These are phyloP conservation scores for Fusarium tuaranense DNA, from an alignment of 2,329 filamentous ascomycete genomes.

Conservation along the genomic window DNA sequence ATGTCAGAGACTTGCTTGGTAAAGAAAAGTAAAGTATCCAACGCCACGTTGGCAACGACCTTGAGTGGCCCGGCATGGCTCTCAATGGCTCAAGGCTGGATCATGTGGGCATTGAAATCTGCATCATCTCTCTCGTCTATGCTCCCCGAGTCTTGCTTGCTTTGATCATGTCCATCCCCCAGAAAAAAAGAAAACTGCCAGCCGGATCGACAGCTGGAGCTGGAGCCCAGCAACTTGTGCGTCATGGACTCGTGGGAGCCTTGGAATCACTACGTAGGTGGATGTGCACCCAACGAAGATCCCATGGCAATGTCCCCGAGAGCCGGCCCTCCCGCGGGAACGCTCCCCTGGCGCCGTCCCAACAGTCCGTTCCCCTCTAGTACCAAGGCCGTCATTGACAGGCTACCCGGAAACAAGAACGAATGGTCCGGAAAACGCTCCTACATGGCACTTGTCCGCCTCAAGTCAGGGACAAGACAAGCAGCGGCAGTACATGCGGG, in stretches of 20 bases:
- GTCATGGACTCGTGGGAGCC: constrained; percentile 13
- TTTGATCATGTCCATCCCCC: neutral
- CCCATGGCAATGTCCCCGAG: constrained; percentile 14
- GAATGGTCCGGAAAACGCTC: constrained; percentile 32
- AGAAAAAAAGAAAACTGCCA: neutral
- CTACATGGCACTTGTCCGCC: constrained; percentile 22
- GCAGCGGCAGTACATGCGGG: constrained; percentile 19
- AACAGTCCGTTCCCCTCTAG: constrained; percentile 23
- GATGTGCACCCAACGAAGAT: neutral
- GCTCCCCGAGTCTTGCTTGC: neutral
- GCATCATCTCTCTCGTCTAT: constrained; percentile 1
- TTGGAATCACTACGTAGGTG: constrained; percentile 8
- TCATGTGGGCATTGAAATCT: neutral
- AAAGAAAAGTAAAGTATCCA: neutral
- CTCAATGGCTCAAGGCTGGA: constrained; percentile 16
- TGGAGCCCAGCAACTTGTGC: neutral
- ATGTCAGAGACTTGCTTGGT: constrained; percentile 10
- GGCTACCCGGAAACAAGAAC: constrained; percentile 36
- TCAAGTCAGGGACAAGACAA: constrained; percentile 23
- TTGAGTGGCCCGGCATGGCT: constrained; percentile 26
- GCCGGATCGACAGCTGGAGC: neutral
- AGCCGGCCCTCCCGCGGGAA: constrained; percentile 20
- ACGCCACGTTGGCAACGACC: constrained; percentile 37
- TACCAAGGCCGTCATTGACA: constrained; percentile 29
- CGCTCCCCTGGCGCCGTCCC: constrained; percentile 25